These are phyloP conservation scores for Chaetomiaceae sp. DNA, from an alignment of 2,329 filamentous ascomycete genomes.

Conservation along the genomic window DNA sequence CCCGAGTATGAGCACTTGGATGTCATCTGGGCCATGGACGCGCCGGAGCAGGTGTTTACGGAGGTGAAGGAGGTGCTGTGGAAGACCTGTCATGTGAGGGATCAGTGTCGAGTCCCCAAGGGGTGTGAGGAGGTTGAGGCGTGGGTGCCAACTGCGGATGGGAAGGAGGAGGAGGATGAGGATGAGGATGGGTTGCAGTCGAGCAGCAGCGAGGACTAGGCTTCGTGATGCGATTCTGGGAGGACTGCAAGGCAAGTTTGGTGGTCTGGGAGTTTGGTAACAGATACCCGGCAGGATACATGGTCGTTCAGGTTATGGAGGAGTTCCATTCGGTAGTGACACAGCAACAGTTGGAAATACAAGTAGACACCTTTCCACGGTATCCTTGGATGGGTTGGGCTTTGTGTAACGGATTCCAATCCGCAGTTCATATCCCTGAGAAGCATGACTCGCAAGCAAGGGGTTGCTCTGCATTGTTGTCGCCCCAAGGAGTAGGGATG, in stretches of 20 bases:
- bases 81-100: constrained; percentile 61
- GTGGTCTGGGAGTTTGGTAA: neutral
- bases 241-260: neutral
- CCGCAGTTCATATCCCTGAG: too few species aligned
- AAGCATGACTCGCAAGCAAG: too few species aligned
- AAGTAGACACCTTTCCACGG: too few species aligned
- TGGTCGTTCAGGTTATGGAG: neutral
- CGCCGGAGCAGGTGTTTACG: constrained; percentile 72
- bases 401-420: too few species aligned
- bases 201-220: constrained; percentile 28
- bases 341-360: neutral
- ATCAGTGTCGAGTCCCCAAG: constrained; percentile 57
- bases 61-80: constrained; percentile 80
- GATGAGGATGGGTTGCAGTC: constrained; percentile 28
- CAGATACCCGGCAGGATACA: neutral
- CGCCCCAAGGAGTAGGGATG: too few species aligned
- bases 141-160: constrained; percentile 33
- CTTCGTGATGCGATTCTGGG: neutral
- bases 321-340: neutral
- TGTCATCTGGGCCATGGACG: constrained; percentile 92
- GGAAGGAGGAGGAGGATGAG: neutral
- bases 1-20: constrained; percentile 90
- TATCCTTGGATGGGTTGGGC: too few species aligned
- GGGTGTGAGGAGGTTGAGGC: constrained; percentile 53
- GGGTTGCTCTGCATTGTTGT: too few species aligned